Base-by-base conservation (phyloP, 163 green algal species). In the Scenedesmus sp. region DNA sequence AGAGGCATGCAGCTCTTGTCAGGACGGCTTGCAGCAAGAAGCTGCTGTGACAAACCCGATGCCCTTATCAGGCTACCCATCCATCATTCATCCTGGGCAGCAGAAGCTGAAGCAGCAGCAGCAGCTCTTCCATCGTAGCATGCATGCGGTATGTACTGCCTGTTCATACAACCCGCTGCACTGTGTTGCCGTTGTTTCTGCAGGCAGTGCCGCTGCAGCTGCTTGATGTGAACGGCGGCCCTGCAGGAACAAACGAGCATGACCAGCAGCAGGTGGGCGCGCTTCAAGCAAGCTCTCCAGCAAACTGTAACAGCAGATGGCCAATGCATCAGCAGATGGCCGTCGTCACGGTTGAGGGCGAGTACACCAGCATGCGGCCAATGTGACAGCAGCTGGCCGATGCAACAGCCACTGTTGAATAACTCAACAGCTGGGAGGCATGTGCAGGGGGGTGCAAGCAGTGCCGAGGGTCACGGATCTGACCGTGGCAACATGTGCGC, bases 121-220 rank as follows among this genome's bases (percentile, higher is more conserved):
- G 30, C 65, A 40, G 9, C 3, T 2, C 30, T 7, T 20, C 46
- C 10, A 18, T 56, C 46, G 10, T 10, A 18, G 46, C 46, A 56
- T 56, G 46, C 16, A 68, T 68, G n/a, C n/a, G n/a, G n/a, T n/a
- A n/a, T n/a, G n/a, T n/a, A n/a, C n/a, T n/a, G n/a, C n/a, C n/a
- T 68, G 16, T 26, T 68, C 9, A 16, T 68, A 26, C 13, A 7
- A 68, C 16, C 16, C 15, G 5, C 16, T 40, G 30, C 30, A 18
- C 40, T 26, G 30, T 37, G 6, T 40, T 40, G 30, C 30, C 30
- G 0, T n/a, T 40, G 30, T n/a, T 83, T 13, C 22, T 51, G 59
- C 59, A 88, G 83, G n/a, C 85, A 13, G 85, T 90, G 13, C 35
- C 85, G 6, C 42, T 90, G 44, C 70, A 78, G 46, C 85, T 90